Evolutionary conservation across 1,139 yeast species (phyloP), one percentile per base, ranked within the genome.

Genomic region (Geotrichum restrictum): DNA sequence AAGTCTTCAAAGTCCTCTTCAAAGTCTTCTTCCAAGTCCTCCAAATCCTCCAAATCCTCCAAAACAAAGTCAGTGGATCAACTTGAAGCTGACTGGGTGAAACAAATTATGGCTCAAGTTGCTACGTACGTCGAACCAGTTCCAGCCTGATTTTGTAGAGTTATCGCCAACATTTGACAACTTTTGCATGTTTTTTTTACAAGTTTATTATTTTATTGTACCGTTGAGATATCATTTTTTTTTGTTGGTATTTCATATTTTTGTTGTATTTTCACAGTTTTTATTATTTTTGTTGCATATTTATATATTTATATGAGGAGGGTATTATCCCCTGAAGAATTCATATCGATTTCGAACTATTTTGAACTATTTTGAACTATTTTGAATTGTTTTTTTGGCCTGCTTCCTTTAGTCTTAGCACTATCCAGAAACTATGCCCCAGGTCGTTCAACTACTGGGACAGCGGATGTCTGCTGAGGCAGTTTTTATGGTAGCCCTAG

Each of bases 381-480:
- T n/a, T n/a, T n/a, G n/a, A n/a, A n/a, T n/a, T n/a, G n/a, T n/a
- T n/a, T n/a, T n/a, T n/a, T 34, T 13, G 10, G 18, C 41, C 41
- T 37, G 41, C 16, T 16, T 37, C 36, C 10, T 27, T n/a, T 29
- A n/a, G n/a, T n/a, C n/a, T n/a, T n/a, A n/a, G 29, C 29, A 24
- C 29, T 8, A 24, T 8, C 36, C 24, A 8, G 24, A 6, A 37
- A 42, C 11, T 10, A 50, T 42, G 52, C 38, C 51, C 24, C 31
- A 45, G 47, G 48, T 47, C 14, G 41, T 56, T 11, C 39, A 53
- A 42, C 45, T 55, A n/a, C 53, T 59, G 42, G 57, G 61, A 14
- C 60, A 55, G 43, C 55, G 54, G 36, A 50, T 56, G 16, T 55
- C 62, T 21, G 34, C 53, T 14, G 65, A 61, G 38, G 57, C 60